phyloP scores from a whole-genome alignment of 1,284 basidiomycete species.

The Pulchroboletus neoregius region DNA sequence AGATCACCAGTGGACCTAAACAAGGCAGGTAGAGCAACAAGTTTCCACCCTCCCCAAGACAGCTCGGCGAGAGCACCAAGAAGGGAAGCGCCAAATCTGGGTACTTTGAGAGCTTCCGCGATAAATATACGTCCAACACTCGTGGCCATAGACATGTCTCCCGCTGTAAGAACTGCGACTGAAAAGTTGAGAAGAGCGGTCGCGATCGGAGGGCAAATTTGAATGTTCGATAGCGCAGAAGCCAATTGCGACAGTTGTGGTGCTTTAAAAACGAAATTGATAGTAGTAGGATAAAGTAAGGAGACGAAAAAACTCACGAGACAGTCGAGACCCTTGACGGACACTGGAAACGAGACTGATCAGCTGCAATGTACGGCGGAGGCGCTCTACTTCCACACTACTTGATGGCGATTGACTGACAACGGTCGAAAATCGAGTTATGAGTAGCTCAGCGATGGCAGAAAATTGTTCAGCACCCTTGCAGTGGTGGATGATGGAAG shows the following conservation, averaged over 20 bases:
- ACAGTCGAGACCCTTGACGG: slow-evolving; percentile 61
- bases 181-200: slow-evolving; percentile 47
- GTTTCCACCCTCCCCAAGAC: slow-evolving; percentile 71
- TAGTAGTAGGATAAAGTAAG: not conserved
- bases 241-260: slow-evolving; percentile 49
- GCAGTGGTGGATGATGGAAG: slow-evolving; percentile 78
- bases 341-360: slow-evolving; percentile 53
- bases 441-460: slow-evolving; percentile 53
- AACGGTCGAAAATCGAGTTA: slow-evolving; percentile 33
- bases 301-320: slow-evolving; percentile 39
- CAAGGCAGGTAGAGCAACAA: slow-evolving; percentile 55
- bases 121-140: slow-evolving; percentile 57
- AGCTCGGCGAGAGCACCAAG: slow-evolving; percentile 58
- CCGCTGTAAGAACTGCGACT: slow-evolving; percentile 50
- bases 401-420: slow-evolving; percentile 12
- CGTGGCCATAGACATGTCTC: slow-evolving; percentile 64
- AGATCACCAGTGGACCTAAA: slow-evolving; percentile 47
- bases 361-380: slow-evolving; percentile 45
- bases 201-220: slow-evolving; percentile 37
- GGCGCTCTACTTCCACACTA: slow-evolving; percentile 25
- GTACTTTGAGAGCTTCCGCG: slow-evolving; percentile 39
- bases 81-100: slow-evolving; percentile 49
- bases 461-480: slow-evolving; percentile 62
- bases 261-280: slow-evolving; percentile 31
- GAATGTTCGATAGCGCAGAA: slow-evolving; percentile 39